A percentile compares a stretch with the other conserved stretches of the same genome.
Evolutionary conservation across 108 stramenopile genomes (phyloP).

Genomic region (Asterionellopsis glacialis): DNA sequence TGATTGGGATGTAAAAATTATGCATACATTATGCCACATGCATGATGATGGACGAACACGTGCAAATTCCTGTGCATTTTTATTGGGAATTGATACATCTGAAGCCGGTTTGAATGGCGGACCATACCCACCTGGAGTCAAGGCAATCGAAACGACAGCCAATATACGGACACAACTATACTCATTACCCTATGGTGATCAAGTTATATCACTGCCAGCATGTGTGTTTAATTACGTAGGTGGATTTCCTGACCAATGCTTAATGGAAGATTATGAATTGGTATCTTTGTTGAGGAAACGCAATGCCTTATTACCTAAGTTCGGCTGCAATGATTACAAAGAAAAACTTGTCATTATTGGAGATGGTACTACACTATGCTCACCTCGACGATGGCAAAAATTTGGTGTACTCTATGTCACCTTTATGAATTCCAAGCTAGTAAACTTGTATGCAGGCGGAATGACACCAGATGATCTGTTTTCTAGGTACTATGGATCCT

Average conservation of each 20-base stretch:
- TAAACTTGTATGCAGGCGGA: conserved; percentile 49
- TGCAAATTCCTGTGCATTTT: conserved; percentile 58
- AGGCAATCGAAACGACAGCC: conserved; percentile 58
- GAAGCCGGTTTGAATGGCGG: conserved; percentile 25
- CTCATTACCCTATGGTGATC: conserved; percentile 86
- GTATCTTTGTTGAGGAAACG: conserved; percentile 60
- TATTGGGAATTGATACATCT: conserved; percentile 67
- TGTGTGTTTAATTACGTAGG: conserved; percentile 63
- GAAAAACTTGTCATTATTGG: conserved; percentile 43
- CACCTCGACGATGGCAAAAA: conserved; percentile 82
- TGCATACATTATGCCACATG: neutral
- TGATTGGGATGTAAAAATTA: conserved; percentile 6
- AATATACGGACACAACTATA: conserved; percentile 47
- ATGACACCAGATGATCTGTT: conserved; percentile 53
- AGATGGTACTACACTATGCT: conserved; percentile 52
- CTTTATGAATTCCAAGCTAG: conserved; percentile 53
- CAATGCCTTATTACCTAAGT: conserved; percentile 22
- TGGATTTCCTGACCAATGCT: conserved; percentile 79
- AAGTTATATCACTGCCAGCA: conserved; percentile 65
- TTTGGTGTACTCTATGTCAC: conserved; percentile 69
- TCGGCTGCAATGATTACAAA: neutral
- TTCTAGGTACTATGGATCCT: conserved; percentile 44
- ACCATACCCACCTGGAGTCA: conserved; percentile 47
- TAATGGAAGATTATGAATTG: conserved; percentile 91
- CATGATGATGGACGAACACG: conserved; percentile 6